Evolutionary conservation across 2,329 filamentous ascomycete genomes (phyloP), one percentile per base, ranked within the genome.

Genomic region (Aspergillus latus): DNA sequence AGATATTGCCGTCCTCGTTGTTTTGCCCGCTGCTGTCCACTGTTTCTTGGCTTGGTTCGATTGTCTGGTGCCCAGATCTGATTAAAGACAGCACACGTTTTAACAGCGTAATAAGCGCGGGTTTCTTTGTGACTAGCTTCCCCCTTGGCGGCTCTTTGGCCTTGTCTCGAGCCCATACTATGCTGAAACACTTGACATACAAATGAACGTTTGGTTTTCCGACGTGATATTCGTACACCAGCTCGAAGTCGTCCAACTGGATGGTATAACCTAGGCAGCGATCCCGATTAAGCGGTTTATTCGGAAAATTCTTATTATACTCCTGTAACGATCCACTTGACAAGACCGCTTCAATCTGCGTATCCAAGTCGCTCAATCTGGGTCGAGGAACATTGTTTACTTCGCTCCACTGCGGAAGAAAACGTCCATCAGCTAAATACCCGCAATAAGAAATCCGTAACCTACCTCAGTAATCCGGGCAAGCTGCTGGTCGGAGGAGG

Each of bases 331-430:
- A 64, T 10, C 66, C 63, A 6, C 55, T 55, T 8, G 69, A 56
- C 32, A 77, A 61, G 21, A 64, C 66, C 5, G 67, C 71, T 30
- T 69, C 64, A 8, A 77, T 70, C 32, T 69, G 68, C 11, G 70
- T 68, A 5, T 61, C 56, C 9, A 67, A 64, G 55, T 77, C 74
- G 29, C 70, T 75, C 44, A 77, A 54, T 26, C 62, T 65, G 8
- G 64, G 65, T 36, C 58, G 59, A 16, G 56, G 54, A 15, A 42
- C 60, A 39, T n/a, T 56, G 4, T 62, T 54, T 36, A 52, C 52
- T 52, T 65, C 59, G 13, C 37, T 62, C 67, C 65, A 73, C 68
- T 75, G 15, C 37, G 21, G 40, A 40, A 5, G 45, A 45, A 29
- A 45, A 5, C n/a, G 9, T 7, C 15, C 16, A 34, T 49, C 15